phyloP scores from a whole-genome alignment of 2,329 filamentous ascomycete genomes.

The Exophiala sideris region DNA sequence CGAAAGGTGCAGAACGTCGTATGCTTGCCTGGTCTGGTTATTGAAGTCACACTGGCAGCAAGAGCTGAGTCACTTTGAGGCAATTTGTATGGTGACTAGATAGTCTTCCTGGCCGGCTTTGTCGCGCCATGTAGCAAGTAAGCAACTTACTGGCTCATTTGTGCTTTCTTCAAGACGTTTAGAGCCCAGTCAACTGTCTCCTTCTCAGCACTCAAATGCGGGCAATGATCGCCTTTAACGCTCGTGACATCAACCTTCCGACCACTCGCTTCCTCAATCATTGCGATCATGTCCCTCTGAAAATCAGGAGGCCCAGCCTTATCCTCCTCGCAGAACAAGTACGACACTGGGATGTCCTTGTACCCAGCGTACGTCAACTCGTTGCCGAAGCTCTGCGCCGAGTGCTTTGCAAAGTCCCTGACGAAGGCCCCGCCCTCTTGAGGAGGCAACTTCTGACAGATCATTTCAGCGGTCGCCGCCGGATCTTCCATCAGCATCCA shows the following conservation, averaged over 20 bases:
- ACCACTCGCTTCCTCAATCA: conserved; percentile 32
- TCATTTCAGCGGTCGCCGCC: conserved; percentile 1
- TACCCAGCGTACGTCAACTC: conserved; percentile 34
- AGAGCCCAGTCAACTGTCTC: conserved; percentile 24
- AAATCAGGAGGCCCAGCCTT: conserved; percentile 28
- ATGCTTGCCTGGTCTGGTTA: too few relatives aligned
- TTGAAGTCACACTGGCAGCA: too few relatives aligned
- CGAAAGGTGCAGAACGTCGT: too few relatives aligned
- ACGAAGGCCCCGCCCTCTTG: conserved; percentile 24
- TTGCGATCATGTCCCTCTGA: conserved; percentile 33
- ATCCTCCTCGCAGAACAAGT: conserved; percentile 35
- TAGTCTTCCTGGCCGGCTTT: too few relatives aligned
- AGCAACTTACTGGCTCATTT: too few relatives aligned
- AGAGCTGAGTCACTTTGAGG: too few relatives aligned
- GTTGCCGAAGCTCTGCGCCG: conserved; percentile 30
- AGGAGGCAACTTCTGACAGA: conserved; percentile 5
- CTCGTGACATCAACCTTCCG: conserved; percentile 35
- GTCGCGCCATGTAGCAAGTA: too few relatives aligned
- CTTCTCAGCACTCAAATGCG: conserved; percentile 28
- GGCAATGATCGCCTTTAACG: conserved; percentile 33
- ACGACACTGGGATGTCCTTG: conserved; percentile 36
- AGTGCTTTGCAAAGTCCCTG: conserved; percentile 29
- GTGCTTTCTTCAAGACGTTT: conserved; percentile 1
- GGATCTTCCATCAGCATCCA: conserved; percentile 19
- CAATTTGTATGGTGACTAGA: too few relatives aligned